Base-by-base conservation (phyloP, 2,329 filamentous ascomycete species). In the Hymenoscyphus infarciens region DNA sequence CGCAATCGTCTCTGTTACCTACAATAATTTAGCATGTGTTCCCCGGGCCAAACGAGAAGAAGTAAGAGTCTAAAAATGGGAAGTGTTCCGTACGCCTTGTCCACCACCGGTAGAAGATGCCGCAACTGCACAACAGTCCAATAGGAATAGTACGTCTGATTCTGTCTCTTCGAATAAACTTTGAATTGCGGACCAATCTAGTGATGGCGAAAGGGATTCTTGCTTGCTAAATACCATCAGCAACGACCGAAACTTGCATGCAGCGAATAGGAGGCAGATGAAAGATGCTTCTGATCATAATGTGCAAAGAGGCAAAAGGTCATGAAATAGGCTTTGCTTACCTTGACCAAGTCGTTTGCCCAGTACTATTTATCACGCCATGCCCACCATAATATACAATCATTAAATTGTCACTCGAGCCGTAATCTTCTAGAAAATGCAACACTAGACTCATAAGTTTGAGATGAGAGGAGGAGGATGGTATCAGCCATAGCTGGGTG, bases 361-460 rank as follows among this genome's bases (percentile, higher is more conserved):
- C 61, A 53, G 63, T 57, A 49, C 45, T 60, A 27, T 67, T 67
- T 29, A 70, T 69, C 4, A 61, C 61, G 10, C 65, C 68, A 62
- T 69, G 69, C 25, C 69, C 67, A 13, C 61, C 67, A 61, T 70
- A 70, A 45, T 69, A 70, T 5, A 70, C 64, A 19, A 70, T 66
- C 27, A 70, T 61, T 16, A 70, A 55, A 31, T 66, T 67, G 55
- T 67, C 64, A 13, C 56, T 31, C 4, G 52, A 56, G 5, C 62
- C 66, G 55, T 68, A 59, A 31, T 66, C 61, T 60, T 67, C 64
- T 1, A 70, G 64, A 39, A 69, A 64, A 25, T 68, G 63, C 5
- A 69, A 56, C 13, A 60, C 66, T 59, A 66, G 63, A 15, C 60
- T 52, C 69, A 70, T 70, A 6, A 70, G 62, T 55, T 65, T 68